These are phyloP conservation scores for Fibroporia radiculosa DNA, from an alignment of 768 basidiomycete species.

Conservation along the genomic window DNA sequence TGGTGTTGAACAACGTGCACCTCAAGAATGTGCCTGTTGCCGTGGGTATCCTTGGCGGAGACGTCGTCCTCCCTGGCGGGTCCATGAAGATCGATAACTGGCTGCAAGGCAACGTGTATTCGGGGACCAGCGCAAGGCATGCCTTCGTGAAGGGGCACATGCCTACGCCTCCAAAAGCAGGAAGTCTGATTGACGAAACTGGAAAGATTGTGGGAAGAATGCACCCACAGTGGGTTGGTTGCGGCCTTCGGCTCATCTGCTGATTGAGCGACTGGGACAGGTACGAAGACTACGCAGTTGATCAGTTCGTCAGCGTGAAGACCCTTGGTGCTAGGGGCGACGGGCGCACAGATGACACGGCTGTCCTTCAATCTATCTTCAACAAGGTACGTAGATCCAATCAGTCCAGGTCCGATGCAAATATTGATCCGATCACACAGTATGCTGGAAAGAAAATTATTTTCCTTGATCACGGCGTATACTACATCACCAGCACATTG, in stretches of 20 bases:
- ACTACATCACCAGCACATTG: slow-evolving; percentile 40
- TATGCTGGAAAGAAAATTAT: slow-evolving; percentile 71
- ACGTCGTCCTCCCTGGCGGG: slow-evolving; percentile 49
- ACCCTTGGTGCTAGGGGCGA: slow-evolving; percentile 68
- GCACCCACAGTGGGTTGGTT: slow-evolving; percentile 63
- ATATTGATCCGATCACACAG: slow-evolving; percentile 25
- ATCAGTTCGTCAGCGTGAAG: slow-evolving; percentile 66
- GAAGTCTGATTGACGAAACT: slow-evolving; percentile 46
- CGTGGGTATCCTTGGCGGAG: slow-evolving; percentile 48
- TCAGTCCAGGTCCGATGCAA: not conserved
- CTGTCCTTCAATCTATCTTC: slow-evolving; percentile 54
- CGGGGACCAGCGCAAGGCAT: slow-evolving; percentile 35
- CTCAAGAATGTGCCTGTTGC: slow-evolving; percentile 55
- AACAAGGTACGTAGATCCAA: slow-evolving; percentile 35
- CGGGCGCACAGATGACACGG: slow-evolving; percentile 70
- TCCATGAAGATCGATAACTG: slow-evolving; percentile 55
- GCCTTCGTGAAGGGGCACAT: slow-evolving; percentile 47
- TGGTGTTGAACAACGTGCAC: slow-evolving; percentile 58
- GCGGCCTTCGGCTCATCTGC: too few species aligned
- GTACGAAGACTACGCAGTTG: slow-evolving; percentile 50
- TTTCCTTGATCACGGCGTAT: slow-evolving; percentile 66
- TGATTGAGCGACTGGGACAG: too few species aligned
- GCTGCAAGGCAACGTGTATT: slow-evolving; percentile 72
- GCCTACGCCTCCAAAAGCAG: slow-evolving; percentile 42
- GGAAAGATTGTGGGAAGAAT: slow-evolving; percentile 55